These are phyloP conservation scores for Backusella psychrophila DNA, from an alignment of 192 early-diverging fungal species.

Conservation along the genomic window DNA sequence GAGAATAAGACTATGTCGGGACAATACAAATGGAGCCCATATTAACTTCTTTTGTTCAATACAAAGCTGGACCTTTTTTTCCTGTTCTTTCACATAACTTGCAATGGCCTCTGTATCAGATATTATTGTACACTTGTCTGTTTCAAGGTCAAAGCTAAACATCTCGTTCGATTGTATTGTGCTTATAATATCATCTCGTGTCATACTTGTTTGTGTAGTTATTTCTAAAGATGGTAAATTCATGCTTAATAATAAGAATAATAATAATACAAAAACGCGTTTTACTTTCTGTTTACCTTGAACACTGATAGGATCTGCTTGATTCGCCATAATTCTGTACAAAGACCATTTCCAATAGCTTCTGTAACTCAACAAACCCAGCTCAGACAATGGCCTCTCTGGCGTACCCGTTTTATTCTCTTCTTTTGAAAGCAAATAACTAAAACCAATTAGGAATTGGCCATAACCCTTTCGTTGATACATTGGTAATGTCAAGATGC, in stretches of 20 bases:
- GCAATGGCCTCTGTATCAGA: constrained; percentile 44
- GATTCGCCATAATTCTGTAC: constrained; percentile 62
- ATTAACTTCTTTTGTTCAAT: constrained; percentile 58
- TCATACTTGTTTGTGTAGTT: constrained; percentile 65
- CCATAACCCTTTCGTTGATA: constrained; percentile 90
- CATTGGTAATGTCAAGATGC: constrained; percentile 85
- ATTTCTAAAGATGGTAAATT: neutral
- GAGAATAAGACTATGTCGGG: constrained; percentile 12
- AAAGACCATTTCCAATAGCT: constrained; percentile 84
- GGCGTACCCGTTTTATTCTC: constrained; percentile 83
- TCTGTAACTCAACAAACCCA: constrained; percentile 82
- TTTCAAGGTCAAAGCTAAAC: constrained; percentile 23
- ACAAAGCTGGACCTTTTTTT: constrained; percentile 48
- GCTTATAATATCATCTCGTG: constrained; percentile 78
- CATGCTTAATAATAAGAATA: too few species aligned
- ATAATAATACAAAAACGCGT: too few species aligned
- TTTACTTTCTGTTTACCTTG: constrained; percentile 21
- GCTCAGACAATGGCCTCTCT: constrained; percentile 87
- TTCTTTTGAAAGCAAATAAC: constrained; percentile 66
- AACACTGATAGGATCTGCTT: constrained; percentile 48
- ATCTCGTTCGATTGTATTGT: constrained; percentile 64
- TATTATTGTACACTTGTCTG: constrained; percentile 38
- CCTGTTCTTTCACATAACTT: constrained; percentile 42
- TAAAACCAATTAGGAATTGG: constrained; percentile 88
- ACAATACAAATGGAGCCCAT: constrained; percentile 71